Percentiles rank a stretch among this genome's conserved stretches.
Evolutionary conservation across 169 alveolate species (phyloP).

Genomic region (Plasmodium ovale): DNA sequence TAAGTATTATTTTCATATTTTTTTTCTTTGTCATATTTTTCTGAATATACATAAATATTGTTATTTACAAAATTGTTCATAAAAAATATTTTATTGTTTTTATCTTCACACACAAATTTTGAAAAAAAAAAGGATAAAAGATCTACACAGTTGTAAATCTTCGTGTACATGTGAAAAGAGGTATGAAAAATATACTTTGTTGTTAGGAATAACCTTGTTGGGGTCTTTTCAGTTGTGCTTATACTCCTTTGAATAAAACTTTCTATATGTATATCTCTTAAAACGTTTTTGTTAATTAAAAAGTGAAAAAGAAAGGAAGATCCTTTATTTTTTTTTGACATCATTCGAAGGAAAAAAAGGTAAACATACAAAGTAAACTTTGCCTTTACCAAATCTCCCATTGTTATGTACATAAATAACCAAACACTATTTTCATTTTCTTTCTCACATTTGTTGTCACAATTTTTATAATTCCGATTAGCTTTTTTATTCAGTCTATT

Average conservation of each 20-base stretch:
- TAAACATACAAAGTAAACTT: not conserved
- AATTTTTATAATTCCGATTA: too few species aligned
- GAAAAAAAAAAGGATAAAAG: constrained; percentile 9
- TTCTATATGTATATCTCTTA: not conserved
- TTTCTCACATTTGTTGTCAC: not conserved
- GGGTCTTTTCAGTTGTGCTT: not conserved
- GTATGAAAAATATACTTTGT: constrained; percentile 12
- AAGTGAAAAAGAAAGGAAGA: not conserved
- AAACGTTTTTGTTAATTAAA: not conserved
- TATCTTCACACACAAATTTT: constrained; percentile 38
- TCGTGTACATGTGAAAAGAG: constrained; percentile 33
- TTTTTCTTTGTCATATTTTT: not conserved
- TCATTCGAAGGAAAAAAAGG: not conserved
- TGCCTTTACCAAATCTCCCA: constrained; percentile 27
- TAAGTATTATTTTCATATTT: constrained; percentile 1
- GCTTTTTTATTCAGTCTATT: not conserved
- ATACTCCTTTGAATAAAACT: not conserved
- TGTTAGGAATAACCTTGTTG: not conserved
- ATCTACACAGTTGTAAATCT: constrained; percentile 13
- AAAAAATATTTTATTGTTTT: not conserved
- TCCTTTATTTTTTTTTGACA: constrained; percentile 17
- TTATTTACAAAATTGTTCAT: constrained; percentile 13
- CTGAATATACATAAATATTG: constrained; percentile 15
- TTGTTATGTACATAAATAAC: constrained; percentile 2
- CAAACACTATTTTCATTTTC: not conserved